Conservation (phyloP, 345 rosid species). For the Litchi chinensis region DNA sequence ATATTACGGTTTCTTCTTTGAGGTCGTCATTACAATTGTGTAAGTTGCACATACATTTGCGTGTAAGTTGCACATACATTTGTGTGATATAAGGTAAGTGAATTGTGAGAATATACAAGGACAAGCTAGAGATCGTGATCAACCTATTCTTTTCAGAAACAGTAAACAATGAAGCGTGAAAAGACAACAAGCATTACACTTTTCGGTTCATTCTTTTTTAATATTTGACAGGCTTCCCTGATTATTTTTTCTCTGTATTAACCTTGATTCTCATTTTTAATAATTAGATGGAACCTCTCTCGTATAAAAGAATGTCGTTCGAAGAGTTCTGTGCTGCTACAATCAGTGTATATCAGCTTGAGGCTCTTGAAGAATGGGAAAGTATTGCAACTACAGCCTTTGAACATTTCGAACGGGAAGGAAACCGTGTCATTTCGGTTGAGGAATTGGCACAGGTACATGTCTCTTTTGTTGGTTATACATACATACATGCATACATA, state of each 20-base stretch:
- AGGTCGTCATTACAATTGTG: too few species aligned
- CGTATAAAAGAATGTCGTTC: constrained; percentile 65
- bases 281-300: constrained; percentile 74
- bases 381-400: constrained; percentile 67
- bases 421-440: constrained; percentile 74
- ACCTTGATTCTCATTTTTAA: background rate
- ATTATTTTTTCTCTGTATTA: background rate
- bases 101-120: background rate
- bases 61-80: too few species aligned
- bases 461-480: background rate
- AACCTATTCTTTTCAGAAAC: background rate
- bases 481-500: background rate
- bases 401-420: constrained; percentile 81
- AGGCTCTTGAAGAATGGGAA: constrained; percentile 90
- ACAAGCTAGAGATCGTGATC: background rate
- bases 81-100: background rate
- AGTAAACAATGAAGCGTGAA: too few species aligned
- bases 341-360: constrained; percentile 78
- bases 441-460: constrained; percentile 81
- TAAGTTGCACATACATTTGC: too few species aligned
- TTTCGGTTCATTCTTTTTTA: background rate
- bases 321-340: constrained; percentile 97
- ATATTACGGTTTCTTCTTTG: too few species aligned
- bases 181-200: background rate
- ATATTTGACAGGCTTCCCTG: background rate